phyloP scores from a whole-genome alignment of 2,329 filamentous ascomycete genomes.

The Metarhizium robertsii region DNA sequence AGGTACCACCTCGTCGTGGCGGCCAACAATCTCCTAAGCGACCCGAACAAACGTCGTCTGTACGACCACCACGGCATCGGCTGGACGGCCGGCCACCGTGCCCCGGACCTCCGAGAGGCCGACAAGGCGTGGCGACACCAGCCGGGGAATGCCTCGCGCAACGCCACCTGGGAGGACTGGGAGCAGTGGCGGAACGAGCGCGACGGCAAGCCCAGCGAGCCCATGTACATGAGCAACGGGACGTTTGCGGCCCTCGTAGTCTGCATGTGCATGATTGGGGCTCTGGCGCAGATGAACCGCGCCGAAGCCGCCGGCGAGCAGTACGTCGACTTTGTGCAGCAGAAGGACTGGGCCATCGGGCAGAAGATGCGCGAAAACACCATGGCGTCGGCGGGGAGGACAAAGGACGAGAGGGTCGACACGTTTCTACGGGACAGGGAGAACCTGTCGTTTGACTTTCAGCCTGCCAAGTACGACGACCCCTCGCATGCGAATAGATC shows the following conservation, averaged over 20 bases:
- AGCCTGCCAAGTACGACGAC: slow-evolving; percentile 21
- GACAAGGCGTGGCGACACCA: slow-evolving; percentile 40
- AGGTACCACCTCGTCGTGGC: slow-evolving; percentile 83
- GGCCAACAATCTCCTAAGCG: slow-evolving; percentile 79
- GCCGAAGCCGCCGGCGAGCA: slow-evolving; percentile 53
- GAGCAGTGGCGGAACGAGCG: slow-evolving; percentile 62
- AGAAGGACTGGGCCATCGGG: slow-evolving; percentile 56
- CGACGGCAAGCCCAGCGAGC: slow-evolving; percentile 35
- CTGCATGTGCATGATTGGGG: slow-evolving; percentile 58
- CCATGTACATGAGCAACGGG: slow-evolving; percentile 66
- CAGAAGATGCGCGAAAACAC: slow-evolving; percentile 46
- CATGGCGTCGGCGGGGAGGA: slow-evolving; percentile 40
- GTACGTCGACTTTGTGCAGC: slow-evolving; percentile 56
- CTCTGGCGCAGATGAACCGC: slow-evolving; percentile 62
- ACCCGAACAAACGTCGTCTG: slow-evolving; percentile 65
- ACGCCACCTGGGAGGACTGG: slow-evolving; percentile 99
- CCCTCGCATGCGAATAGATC: slow-evolving; percentile 5
- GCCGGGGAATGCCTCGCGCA: slow-evolving; percentile 44
- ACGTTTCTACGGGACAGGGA: slow-evolving; percentile 70
- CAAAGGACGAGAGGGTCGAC: slow-evolving; percentile 60
- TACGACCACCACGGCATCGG: slow-evolving; percentile 79
- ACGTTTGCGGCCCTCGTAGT: slow-evolving; percentile 65
- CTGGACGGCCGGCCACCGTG: slow-evolving; percentile 47
- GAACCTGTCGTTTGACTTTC: slow-evolving; percentile 24
- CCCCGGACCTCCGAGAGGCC: slow-evolving; percentile 38